These are phyloP conservation scores for Lipomyces mesembrius DNA, from an alignment of 805 yeast genomes.

Conservation along the genomic window DNA sequence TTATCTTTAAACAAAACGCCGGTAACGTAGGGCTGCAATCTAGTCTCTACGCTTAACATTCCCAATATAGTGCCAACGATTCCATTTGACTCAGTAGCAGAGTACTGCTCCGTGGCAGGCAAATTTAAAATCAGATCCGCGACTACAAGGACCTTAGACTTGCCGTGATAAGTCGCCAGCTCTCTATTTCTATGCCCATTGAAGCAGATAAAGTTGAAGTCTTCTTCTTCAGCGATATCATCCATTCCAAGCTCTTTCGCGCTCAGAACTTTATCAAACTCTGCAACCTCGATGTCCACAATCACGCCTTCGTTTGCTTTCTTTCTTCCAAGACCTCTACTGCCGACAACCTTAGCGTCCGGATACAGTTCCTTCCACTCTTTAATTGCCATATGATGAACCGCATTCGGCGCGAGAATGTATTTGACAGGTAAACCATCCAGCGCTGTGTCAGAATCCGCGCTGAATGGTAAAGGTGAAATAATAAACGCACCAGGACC, in stretches of 20 bases:
- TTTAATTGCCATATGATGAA: constrained; percentile 66
- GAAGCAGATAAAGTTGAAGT: constrained; percentile 60
- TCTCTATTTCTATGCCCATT: constrained; percentile 64
- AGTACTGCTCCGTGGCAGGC: constrained; percentile 54
- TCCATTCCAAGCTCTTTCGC: constrained; percentile 46
- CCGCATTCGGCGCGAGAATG: constrained; percentile 64
- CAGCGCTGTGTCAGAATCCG: neutral
- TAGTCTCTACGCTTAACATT: neutral
- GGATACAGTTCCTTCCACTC: constrained; percentile 59
- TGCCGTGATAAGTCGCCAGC: constrained; percentile 55
- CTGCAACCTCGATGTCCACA: constrained; percentile 50
- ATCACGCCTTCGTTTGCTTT: constrained; percentile 43
- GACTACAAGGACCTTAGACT: constrained; percentile 55
- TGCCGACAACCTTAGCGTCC: constrained; percentile 57
- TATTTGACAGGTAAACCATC: constrained; percentile 38
- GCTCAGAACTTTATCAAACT: constrained; percentile 45
- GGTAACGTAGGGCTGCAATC: constrained; percentile 1
- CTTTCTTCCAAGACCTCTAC: constrained; percentile 46
- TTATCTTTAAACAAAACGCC: constrained; percentile 14
- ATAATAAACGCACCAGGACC: constrained; percentile 19
- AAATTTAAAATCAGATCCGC: constrained; percentile 67
- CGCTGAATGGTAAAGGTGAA: constrained; percentile 24
- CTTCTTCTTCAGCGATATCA: constrained; percentile 34
- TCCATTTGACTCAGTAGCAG: neutral
- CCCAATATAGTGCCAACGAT: neutral